Evolutionary conservation across 108 stramenopile genomes (phyloP).

Genomic region (Cyclostephanos tholiformis): DNA sequence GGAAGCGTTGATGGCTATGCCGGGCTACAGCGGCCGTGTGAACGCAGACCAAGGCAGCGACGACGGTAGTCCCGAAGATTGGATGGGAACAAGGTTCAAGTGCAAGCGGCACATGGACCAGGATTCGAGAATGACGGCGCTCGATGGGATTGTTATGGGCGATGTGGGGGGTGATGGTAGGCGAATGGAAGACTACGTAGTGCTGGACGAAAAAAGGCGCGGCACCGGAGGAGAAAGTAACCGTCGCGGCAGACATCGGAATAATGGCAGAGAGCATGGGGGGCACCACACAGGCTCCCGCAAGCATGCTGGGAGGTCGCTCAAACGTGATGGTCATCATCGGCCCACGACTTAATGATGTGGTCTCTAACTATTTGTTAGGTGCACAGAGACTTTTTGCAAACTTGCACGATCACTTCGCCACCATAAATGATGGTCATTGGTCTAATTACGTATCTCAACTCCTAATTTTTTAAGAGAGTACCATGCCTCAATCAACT

Average conservation of each 20-base stretch:
- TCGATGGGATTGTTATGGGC: conserved; percentile 34
- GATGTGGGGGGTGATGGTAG: conserved; percentile 76
- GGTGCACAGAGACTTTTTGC: neutral
- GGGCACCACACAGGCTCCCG: neutral
- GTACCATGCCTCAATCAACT: no score
- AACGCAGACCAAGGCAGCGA: conserved; percentile 27
- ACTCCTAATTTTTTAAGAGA: no score
- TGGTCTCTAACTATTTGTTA: neutral
- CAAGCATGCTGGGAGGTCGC: neutral
- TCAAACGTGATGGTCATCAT: neutral
- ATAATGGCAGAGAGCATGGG: conserved; percentile 1
- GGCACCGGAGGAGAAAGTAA: conserved; percentile 9
- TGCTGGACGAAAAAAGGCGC: conserved; percentile 59
- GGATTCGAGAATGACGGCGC: conserved; percentile 42
- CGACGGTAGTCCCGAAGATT: conserved; percentile 29
- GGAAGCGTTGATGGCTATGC: conserved; percentile 27
- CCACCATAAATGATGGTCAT: no score
- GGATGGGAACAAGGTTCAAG: conserved; percentile 81
- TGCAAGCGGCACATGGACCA: conserved; percentile 81
- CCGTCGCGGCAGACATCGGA: no score
- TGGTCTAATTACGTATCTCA: no score
- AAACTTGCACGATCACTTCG: no score
- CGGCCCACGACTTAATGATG: neutral
- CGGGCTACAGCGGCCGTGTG: conserved; percentile 52
- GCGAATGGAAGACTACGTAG: conserved; percentile 73